Evolutionary conservation across 129 eudicot genomes (phyloP).

Genomic region (Logfia minima): DNA sequence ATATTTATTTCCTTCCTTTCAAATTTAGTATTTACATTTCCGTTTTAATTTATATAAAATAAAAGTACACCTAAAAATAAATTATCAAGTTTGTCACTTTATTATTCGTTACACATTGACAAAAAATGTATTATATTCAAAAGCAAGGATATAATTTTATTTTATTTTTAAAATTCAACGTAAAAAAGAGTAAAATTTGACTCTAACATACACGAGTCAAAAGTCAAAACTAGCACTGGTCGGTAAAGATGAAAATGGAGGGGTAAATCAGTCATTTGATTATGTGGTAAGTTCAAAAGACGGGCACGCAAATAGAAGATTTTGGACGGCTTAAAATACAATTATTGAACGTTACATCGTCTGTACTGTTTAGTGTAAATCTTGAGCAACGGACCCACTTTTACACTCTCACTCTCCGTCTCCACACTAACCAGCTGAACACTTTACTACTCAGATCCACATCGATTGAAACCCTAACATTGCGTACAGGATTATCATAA

Average conservation of each 20-base stretch:
- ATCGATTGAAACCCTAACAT: conserved; percentile 17
- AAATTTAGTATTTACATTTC: too few species aligned
- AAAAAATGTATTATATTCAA: too few species aligned
- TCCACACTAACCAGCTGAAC: conserved; percentile 5
- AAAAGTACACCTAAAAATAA: too few species aligned
- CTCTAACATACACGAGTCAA: too few species aligned
- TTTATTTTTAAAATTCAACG: too few species aligned
- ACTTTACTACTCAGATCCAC: conserved; percentile 20
- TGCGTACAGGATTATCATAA: neutral
- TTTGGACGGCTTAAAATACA: conserved; percentile 5
- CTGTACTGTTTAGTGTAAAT: neutral
- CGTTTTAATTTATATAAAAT: too few species aligned
- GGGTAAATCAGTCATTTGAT: conserved; percentile 1
- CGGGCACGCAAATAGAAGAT: conserved; percentile 16
- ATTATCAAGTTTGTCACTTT: too few species aligned
- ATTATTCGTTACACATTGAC: too few species aligned
- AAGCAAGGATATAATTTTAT: too few species aligned
- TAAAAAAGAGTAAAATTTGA: too few species aligned
- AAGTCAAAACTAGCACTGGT: neutral
- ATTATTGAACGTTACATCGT: conserved; percentile 17
- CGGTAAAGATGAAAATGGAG: conserved; percentile 4
- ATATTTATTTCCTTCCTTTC: too few species aligned
- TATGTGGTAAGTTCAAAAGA: neutral
- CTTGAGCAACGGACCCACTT: conserved; percentile 19
- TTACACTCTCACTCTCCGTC: neutral